These are phyloP conservation scores for Pleurotus eryngii DNA, from an alignment of 768 basidiomycete species.

Conservation along the genomic window DNA sequence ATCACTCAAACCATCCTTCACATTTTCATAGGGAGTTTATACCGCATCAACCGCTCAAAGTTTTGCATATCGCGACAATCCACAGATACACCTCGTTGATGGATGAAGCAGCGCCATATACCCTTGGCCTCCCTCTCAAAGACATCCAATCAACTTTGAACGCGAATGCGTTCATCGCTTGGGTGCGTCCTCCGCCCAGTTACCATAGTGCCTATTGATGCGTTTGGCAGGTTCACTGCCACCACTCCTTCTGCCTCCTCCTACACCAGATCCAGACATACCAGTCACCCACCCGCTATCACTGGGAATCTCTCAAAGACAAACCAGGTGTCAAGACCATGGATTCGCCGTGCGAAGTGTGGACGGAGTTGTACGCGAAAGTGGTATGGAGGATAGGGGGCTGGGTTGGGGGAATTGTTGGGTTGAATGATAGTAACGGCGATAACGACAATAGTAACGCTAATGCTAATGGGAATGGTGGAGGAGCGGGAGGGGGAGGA, in stretches of 20 bases:
- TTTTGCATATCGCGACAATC: not conserved
- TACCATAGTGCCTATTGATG: not conserved
- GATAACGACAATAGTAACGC: no score
- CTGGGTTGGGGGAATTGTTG: no score
- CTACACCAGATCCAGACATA: not conserved
- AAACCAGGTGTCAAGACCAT: constrained; percentile 3
- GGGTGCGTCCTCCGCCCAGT: not conserved
- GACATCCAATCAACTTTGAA: not conserved
- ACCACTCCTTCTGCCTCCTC: not conserved
- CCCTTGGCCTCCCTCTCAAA: not conserved
- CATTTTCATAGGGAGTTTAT: not conserved
- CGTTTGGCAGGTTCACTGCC: not conserved
- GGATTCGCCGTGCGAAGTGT: constrained; percentile 6
- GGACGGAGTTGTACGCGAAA: constrained; percentile 3
- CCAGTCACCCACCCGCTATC: constrained; percentile 1
- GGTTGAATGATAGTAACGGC: no score
- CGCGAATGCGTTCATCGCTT: not conserved
- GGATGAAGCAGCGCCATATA: constrained; percentile 3
- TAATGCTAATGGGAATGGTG: no score
- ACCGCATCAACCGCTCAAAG: not conserved
- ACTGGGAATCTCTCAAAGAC: constrained; percentile 8
- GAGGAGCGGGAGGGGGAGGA: not conserved
- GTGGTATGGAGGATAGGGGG: not conserved
- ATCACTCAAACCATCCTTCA: not conserved
- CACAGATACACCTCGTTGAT: constrained; percentile 3